These are phyloP conservation scores for Penicillium sp. DNA, from an alignment of 2,329 filamentous ascomycete genomes.

Conservation along the genomic window DNA sequence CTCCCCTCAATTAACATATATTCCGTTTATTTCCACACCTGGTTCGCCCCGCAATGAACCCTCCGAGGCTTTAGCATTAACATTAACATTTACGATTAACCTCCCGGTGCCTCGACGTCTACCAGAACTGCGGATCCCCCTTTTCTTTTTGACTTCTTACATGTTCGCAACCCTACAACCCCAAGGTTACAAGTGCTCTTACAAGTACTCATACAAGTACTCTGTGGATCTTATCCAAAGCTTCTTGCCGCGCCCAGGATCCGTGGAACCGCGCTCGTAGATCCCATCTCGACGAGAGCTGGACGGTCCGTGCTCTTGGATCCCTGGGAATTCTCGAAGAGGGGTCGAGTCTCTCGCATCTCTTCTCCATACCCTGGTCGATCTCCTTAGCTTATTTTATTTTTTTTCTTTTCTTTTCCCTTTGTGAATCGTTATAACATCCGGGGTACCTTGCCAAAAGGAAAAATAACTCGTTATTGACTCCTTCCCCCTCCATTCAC, in stretches of 20 bases:
- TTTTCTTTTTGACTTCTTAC: neutral
- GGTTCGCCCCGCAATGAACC: conserved; percentile 10
- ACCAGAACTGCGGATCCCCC: conserved; percentile 1
- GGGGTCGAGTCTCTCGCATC: conserved; percentile 19
- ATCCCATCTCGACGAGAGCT: conserved; percentile 25
- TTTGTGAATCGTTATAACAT: conserved; percentile 10
- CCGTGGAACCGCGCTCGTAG: conserved; percentile 22
- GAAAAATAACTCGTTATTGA: too few species aligned
- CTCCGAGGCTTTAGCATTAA: conserved; percentile 12
- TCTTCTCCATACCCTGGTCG: conserved; percentile 29
- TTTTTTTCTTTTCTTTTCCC: conserved; percentile 1
- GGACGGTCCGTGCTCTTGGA: conserved; percentile 23
- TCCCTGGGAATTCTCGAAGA: conserved; percentile 19
- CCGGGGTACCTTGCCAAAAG: conserved; percentile 16
- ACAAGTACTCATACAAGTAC: too few species aligned
- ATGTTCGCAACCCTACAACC: too few species aligned
- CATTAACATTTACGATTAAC: conserved; percentile 13
- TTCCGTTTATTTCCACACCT: conserved; percentile 2
- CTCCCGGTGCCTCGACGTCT: conserved; percentile 9
- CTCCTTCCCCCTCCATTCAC: neutral
- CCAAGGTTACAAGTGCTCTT: too few species aligned
- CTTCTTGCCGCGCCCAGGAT: conserved; percentile 26
- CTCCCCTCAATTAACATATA: neutral
- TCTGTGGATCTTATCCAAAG: too few species aligned
- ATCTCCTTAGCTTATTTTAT: conserved; percentile 22